These are phyloP conservation scores for Mucor irregularis DNA, from an alignment of 371 early-diverging fungal species.

Conservation along the genomic window DNA sequence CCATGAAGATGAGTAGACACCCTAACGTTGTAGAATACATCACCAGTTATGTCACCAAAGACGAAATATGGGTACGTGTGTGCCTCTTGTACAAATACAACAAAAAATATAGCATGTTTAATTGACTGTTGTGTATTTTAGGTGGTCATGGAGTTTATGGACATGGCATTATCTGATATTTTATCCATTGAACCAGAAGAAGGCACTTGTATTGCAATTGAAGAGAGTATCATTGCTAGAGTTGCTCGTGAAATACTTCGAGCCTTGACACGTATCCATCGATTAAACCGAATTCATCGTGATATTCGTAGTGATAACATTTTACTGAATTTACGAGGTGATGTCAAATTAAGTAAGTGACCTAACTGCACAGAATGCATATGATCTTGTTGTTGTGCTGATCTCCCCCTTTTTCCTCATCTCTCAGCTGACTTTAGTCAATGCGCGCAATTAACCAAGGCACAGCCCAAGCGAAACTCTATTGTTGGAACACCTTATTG, in stretches of 20 bases:
- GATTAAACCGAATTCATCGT: constrained; percentile 86
- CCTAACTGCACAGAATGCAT: not conserved
- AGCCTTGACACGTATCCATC: constrained; percentile 89
- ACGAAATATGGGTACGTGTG: constrained; percentile 50
- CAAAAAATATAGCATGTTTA: no score
- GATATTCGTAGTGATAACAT: constrained; percentile 84
- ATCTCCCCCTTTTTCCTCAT: not conserved
- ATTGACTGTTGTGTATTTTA: constrained; percentile 21
- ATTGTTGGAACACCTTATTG: constrained; percentile 81
- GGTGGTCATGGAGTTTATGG: constrained; percentile 78
- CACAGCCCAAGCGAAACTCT: constrained; percentile 57
- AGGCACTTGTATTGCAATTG: constrained; percentile 35
- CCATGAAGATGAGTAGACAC: constrained; percentile 65
- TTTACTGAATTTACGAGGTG: constrained; percentile 61
- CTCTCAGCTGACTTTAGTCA: constrained; percentile 66
- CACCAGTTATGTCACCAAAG: constrained; percentile 55
- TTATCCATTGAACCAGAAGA: constrained; percentile 62
- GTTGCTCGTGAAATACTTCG: constrained; percentile 73
- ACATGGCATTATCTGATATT: constrained; percentile 67
- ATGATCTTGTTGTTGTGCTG: not conserved
- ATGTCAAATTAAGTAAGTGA: constrained; percentile 61
- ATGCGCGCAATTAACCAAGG: constrained; percentile 55
- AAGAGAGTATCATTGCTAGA: constrained; percentile 57
- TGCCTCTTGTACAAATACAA: no score
- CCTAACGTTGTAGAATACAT: constrained; percentile 67